Base-by-base conservation (phyloP, 345 rosid species). In the Hypericum androsaemum region DNA sequence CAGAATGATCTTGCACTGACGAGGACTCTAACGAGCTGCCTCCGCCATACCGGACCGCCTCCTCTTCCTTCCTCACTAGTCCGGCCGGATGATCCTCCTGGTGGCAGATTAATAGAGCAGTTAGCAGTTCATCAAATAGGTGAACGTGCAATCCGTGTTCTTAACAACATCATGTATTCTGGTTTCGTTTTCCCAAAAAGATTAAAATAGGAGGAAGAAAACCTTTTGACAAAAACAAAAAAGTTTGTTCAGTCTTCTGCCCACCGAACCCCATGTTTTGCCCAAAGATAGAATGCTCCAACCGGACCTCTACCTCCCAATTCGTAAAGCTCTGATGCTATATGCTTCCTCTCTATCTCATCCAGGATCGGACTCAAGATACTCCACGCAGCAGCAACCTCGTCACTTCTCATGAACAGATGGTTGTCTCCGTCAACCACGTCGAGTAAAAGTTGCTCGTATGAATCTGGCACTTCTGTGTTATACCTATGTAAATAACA, bases 401-500 rank as follows among this genome's bases (percentile, higher is more conserved):
- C 95, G 42, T 82, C 88, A 32, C 89, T 86, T 69, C 95, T 80
- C 87, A 80, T 62, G 61, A 86, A 82, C 5, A 80, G 84, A 74
- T 83, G 95, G 65, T 69, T 86, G 65, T 83, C 95, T 35, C 90
- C 90, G 55, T 86, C 90, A 28, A 86, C 65, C 39, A 86, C 90
- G 32, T 86, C 90, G 28, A 83, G 95, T 60, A 83, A 76, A 55
- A 83, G 79, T 54, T 81, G 94, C 64, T 87, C 87, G 7, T 79
- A 79, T 32, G 94, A 87, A 61, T 83, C 94, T 10, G 95, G 95
- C 52, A 79, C 68, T 64, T 81, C 94, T 3, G 37, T 67, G 15
- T 71, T 70, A 54, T 81, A 79, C 82, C 88, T 77, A 54, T 5
- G 12, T 47, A 7, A 71, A 50, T 10, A 36, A 54, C 1, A 46